Conservation (phyloP, 371 early-diverging fungal genomes). For the Mortierella sp. region DNA sequence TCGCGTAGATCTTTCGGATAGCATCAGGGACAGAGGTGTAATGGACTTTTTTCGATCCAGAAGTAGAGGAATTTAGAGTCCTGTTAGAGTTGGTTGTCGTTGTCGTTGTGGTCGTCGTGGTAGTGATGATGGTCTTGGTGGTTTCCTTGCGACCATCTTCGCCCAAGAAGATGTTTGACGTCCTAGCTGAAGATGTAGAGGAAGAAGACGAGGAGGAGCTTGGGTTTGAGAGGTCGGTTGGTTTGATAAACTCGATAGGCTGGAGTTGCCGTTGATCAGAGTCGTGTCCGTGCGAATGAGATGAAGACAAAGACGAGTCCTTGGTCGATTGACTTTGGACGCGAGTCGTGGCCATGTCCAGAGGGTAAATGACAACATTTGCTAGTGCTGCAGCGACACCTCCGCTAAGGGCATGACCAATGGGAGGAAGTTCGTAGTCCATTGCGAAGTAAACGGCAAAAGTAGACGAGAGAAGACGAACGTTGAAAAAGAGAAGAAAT, state of each 20-base stretch:
- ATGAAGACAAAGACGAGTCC: conserved; percentile 4
- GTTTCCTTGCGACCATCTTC: conserved; percentile 38
- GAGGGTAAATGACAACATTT: conserved; percentile 69
- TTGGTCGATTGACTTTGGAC: conserved; percentile 51
- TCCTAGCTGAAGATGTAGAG: conserved; percentile 9
- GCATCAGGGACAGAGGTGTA: conserved; percentile 55
- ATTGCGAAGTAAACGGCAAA: conserved; percentile 4
- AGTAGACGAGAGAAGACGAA: background rate
- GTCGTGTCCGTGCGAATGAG: background rate
- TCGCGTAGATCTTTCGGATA: conserved; percentile 58
- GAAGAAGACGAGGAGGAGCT: conserved; percentile 22
- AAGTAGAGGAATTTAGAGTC: too few species aligned
- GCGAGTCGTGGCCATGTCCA: conserved; percentile 64
- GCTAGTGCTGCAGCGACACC: conserved; percentile 69
- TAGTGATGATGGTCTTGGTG: conserved; percentile 32
- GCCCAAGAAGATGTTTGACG: conserved; percentile 19
- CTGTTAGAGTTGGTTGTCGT: too few species aligned
- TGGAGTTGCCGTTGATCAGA: background rate
- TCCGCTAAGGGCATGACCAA: conserved; percentile 71
- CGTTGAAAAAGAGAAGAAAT: background rate
- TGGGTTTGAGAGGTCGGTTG: conserved; percentile 8
- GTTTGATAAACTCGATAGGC: conserved; percentile 51
- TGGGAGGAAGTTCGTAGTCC: conserved; percentile 65
- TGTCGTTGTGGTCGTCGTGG: conserved; percentile 38
- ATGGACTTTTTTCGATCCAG: conserved; percentile 20